Evolutionary conservation across 345 rosid genomes (phyloP).

Genomic region (Boechera stricta): DNA sequence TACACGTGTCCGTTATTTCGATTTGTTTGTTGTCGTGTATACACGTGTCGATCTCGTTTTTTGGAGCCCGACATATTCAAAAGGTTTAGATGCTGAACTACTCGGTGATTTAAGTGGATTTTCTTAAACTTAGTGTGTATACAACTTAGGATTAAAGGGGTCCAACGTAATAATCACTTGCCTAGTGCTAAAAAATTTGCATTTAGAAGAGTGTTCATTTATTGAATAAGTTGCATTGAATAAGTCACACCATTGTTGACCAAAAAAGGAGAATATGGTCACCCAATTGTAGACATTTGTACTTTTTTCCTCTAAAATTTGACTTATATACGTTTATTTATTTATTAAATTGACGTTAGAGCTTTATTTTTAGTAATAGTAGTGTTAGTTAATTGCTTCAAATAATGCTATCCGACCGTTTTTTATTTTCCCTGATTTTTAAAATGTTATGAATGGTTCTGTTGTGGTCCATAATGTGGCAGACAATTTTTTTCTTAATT

Average conservation of each 20-base stretch:
- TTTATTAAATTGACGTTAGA: not conserved
- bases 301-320: not conserved
- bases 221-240: not conserved
- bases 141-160: not conserved
- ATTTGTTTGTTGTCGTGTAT: not conserved
- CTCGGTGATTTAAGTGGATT: conserved; percentile 5
- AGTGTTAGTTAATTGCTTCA: not conserved
- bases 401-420: not conserved
- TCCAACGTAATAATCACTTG: conserved; percentile 34
- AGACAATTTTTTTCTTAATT: not conserved
- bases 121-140: not conserved
- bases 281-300: not conserved
- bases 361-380: not conserved
- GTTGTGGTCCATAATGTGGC: conserved; percentile 29
- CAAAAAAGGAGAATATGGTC: not conserved
- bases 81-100: not conserved
- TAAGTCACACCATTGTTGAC: conserved; percentile 15
- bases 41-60: conserved; percentile 38
- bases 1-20: conserved; percentile 17
- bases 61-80: conserved; percentile 38
- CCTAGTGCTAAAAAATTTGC: conserved; percentile 23
- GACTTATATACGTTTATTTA: not conserved
- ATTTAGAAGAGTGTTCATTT: conserved; percentile 5
- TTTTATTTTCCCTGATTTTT: not conserved
- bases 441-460: not conserved